A percentile compares a stretch with the other conserved stretches of the same genome.
phyloP scores from a whole-genome alignment of 2,329 filamentous ascomycete genomes.

The Didymella sp. region DNA sequence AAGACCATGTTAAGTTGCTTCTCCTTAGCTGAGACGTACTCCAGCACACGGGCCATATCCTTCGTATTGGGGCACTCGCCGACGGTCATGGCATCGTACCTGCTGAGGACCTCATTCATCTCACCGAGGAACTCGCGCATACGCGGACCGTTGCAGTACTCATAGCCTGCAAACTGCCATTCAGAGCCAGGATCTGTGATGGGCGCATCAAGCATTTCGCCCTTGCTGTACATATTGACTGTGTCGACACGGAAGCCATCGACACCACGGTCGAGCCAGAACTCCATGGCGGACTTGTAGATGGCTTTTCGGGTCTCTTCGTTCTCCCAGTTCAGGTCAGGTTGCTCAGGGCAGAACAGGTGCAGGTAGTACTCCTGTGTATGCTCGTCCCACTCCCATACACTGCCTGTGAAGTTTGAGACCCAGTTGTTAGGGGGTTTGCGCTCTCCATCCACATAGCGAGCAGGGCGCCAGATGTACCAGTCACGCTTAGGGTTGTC shows the following conservation, averaged over 20 bases:
- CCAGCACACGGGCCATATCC: constrained; percentile 63
- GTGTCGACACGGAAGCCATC: constrained; percentile 54
- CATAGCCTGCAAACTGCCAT: constrained; percentile 50
- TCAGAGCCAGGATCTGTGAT: constrained; percentile 40
- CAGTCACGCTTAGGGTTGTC: constrained; percentile 61
- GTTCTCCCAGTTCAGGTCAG: constrained; percentile 87
- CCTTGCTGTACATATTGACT: constrained; percentile 50
- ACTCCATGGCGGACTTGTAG: constrained; percentile 72
- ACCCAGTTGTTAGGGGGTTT: constrained; percentile 80
- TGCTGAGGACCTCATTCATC: constrained; percentile 65
- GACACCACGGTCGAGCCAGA: constrained; percentile 78
- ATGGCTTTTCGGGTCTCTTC: constrained; percentile 71
- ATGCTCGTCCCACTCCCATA: constrained; percentile 75
- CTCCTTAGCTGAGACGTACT: constrained; percentile 65
- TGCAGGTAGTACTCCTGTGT: constrained; percentile 78
- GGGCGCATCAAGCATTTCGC: constrained; percentile 44
- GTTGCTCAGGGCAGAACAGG: constrained; percentile 77
- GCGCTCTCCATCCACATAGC: constrained; percentile 62
- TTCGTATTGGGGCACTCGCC: constrained; percentile 72
- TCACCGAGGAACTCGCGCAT: constrained; percentile 73
- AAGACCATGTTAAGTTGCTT: constrained; percentile 74
- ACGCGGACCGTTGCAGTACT: constrained; percentile 71
- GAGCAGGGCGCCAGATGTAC: constrained; percentile 62
- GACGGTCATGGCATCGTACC: constrained; percentile 73
- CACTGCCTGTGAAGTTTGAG: constrained; percentile 65